Conservation (phyloP, 257 asterid genomes). For the Fraxinus pennsylvanica region DNA sequence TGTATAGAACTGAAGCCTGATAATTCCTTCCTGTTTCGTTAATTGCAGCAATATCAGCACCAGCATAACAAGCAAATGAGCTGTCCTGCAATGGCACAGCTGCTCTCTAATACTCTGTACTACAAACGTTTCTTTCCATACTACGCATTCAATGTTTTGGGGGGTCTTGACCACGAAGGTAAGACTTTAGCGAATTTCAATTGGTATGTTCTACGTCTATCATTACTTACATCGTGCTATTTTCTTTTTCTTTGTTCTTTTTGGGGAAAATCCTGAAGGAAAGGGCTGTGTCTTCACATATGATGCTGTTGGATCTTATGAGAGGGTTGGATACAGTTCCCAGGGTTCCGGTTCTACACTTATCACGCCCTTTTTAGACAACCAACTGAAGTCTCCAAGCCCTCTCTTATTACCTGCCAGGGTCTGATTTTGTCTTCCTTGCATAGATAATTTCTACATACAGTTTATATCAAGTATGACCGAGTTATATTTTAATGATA, state of each 20-base stretch:
- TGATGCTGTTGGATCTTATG: constrained; percentile 96
- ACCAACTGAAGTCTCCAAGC: constrained; percentile 70
- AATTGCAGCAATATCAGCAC: constrained; percentile 71
- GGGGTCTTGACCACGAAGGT: constrained; percentile 95
- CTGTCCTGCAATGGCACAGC: constrained; percentile 97
- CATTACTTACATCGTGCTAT: neutral
- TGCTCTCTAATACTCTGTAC: constrained; percentile 84
- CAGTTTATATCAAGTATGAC: neutral
- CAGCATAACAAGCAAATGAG: constrained; percentile 98
- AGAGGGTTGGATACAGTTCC: constrained; percentile 95
- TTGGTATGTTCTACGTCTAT: neutral
- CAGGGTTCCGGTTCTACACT: constrained; percentile 96
- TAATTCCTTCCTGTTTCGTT: constrained; percentile 7
- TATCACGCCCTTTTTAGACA: constrained; percentile 92
- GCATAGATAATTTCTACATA: neutral
- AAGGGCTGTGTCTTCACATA: constrained; percentile 97
- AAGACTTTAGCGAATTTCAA: constrained; percentile 17
- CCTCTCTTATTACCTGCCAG: constrained; percentile 57
- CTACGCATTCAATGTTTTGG: constrained; percentile 84
- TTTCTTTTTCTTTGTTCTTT: constrained; percentile 14
- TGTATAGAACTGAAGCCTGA: neutral
- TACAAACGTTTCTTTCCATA: constrained; percentile 94
- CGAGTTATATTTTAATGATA: neutral
- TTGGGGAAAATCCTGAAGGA: constrained; percentile 42
- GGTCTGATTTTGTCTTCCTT: constrained; percentile 33